Base-by-base conservation (phyloP, 208 protist genomes). In the Acanthamoeba royreba region DNA sequence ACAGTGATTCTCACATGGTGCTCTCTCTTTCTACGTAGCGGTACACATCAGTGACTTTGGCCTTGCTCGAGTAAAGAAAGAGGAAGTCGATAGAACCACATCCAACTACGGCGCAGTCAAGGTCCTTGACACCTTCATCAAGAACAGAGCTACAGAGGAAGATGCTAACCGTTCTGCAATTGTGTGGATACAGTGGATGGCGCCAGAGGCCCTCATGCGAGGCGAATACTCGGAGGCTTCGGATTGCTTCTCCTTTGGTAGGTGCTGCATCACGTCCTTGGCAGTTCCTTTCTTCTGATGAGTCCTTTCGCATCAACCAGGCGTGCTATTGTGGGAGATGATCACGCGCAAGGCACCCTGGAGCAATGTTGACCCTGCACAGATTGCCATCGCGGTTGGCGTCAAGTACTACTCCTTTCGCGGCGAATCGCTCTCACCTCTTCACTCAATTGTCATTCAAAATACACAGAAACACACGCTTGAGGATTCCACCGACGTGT, bases 131-230 rank as follows among this genome's bases (percentile, higher is more conserved):
- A n/a, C n/a, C n/a, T n/a, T n/a, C n/a, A n/a, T n/a, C n/a, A n/a
- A n/a, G n/a, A n/a, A n/a, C n/a, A n/a, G n/a, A n/a, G n/a, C n/a
- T n/a, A n/a, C n/a, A n/a, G n/a, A n/a, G n/a, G n/a, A n/a, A n/a
- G n/a, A n/a, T n/a, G n/a, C n/a, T n/a, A n/a, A n/a, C n/a, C n/a
- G n/a, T n/a, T n/a, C n/a, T n/a, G n/a, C n/a, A n/a, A n/a, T n/a
- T n/a, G n/a, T n/a, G n/a, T n/a, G n/a, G n/a, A 25, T 81, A 25
- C 28, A 92, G 87, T 92, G 87, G 87, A 92, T 92, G 87, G 52
- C 87, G 5, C 87, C 87, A 0, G 87, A 92, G 58, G 52, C 87
- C 3, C 38, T 92, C 4, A 25, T 79, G 52, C 87, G 83, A 7
- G 53, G 83, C 2, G 83, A 90, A 17, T 90, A 92, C 22, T 92